phyloP scores from a whole-genome alignment of 108 stramenopile species.

The Nitzschia palea region DNA sequence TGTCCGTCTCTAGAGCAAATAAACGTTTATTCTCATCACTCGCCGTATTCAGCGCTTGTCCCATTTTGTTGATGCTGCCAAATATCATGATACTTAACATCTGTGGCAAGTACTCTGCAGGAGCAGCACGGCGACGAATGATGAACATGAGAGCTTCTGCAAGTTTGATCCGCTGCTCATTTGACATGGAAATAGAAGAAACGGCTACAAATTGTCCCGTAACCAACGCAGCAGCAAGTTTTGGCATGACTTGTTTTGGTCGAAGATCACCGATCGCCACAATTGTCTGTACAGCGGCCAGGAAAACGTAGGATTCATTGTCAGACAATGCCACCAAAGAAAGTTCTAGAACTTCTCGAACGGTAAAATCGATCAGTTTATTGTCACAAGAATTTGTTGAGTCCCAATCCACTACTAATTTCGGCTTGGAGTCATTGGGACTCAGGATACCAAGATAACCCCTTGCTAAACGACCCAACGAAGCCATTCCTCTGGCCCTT shows the following conservation, averaged over 20 bases:
- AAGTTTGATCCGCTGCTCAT: conserved; percentile 74
- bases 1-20: conserved; percentile 61
- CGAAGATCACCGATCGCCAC: conserved; percentile 64
- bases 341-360: conserved; percentile 33
- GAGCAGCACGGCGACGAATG: conserved; percentile 65
- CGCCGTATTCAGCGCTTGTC: neutral
- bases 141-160: conserved; percentile 75
- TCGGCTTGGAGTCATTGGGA: neutral
- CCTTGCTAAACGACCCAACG: conserved; percentile 64
- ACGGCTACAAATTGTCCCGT: conserved; percentile 19
- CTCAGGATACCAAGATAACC: conserved; percentile 30
- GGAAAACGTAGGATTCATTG: conserved; percentile 84
- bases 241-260: conserved; percentile 54
- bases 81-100: conserved; percentile 58
- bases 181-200: neutral
- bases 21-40: conserved; percentile 1
- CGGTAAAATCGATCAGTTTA: neutral
- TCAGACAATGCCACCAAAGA: conserved; percentile 64
- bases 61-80: conserved; percentile 21
- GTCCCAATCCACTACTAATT: conserved; percentile 3
- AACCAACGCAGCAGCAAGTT: conserved; percentile 41
- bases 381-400: neutral
- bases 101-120: conserved; percentile 43
- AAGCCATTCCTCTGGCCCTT: conserved; percentile 72
- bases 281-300: conserved; percentile 83